Percentiles rank a stretch among this genome's conserved stretches.
Evolutionary conservation across 192 early-diverging fungal species (phyloP).

Genomic region (Haplosporangium gracile): DNA sequence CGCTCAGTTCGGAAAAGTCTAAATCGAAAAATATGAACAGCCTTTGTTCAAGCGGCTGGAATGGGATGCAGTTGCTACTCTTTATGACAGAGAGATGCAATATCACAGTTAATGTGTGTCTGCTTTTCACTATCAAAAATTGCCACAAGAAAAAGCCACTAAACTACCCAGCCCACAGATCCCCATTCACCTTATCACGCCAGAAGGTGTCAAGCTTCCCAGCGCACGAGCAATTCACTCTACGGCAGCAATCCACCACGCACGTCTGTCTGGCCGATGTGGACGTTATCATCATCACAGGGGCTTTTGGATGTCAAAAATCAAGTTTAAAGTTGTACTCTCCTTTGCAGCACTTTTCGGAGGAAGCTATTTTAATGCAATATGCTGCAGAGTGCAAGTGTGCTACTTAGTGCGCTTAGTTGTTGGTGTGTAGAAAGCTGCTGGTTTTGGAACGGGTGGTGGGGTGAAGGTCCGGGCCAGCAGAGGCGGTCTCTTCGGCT

Average conservation of each 20-base stretch:
- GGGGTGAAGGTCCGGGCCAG: conserved; percentile 12
- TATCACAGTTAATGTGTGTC: too few species aligned
- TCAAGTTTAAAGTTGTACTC: not conserved
- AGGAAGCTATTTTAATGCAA: conserved; percentile 7
- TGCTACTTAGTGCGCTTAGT: too few species aligned
- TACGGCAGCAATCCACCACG: not conserved
- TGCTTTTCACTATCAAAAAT: too few species aligned
- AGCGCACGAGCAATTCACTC: not conserved
- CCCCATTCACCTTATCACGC: too few species aligned
- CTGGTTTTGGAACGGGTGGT: conserved; percentile 1
- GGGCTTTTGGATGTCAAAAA: not conserved
- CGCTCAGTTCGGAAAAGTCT: too few species aligned
- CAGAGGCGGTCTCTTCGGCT: conserved; percentile 14
- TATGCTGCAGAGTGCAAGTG: not conserved
- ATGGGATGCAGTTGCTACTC: too few species aligned
- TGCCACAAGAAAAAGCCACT: too few species aligned
- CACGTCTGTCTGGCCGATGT: not conserved
- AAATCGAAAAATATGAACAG: too few species aligned
- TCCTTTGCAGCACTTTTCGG: not conserved
- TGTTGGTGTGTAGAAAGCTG: conserved; percentile 14
- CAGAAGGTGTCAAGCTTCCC: not conserved
- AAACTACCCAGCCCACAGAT: too few species aligned
- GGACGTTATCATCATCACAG: not conserved
- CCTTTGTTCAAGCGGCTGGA: too few species aligned
- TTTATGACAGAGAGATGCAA: too few species aligned